Percentiles rank a stretch among this genome's conserved stretches.
Evolutionary conservation across 176 grass and related monocot genomes (phyloP).

Genomic region (Musa itinerans): DNA sequence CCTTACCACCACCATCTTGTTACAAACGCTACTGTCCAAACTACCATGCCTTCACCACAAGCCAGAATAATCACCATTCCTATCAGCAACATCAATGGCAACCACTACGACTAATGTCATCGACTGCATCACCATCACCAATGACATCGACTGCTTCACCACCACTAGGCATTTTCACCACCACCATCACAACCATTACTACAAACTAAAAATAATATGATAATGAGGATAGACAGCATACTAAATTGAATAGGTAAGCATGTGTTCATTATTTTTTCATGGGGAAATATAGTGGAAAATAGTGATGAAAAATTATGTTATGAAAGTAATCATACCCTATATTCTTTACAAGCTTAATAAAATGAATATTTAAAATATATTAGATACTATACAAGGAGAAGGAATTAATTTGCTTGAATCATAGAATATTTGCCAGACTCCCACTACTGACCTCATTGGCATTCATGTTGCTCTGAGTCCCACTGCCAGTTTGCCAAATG

Average conservation of each 20-base stretch:
- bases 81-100: no score
- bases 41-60: no score
- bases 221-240: not conserved
- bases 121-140: not conserved
- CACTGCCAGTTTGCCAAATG: conserved; percentile 98
- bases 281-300: not conserved
- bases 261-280: not conserved
- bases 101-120: no score
- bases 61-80: no score
- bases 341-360: not conserved
- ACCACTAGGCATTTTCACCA: not conserved
- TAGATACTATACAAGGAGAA: not conserved
- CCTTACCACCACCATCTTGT: no score
- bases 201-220: not conserved
- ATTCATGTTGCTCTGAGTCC: conserved; percentile 99
- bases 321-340: not conserved
- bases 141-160: not conserved
- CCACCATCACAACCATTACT: not conserved
- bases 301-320: not conserved
- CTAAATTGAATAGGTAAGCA: no score
- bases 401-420: not conserved
- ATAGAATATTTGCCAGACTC: not conserved
- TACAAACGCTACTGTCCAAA: no score
- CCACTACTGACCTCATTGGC: conserved; percentile 70
- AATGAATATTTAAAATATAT: not conserved